These are phyloP conservation scores for Hanseniaspora valbyensis DNA, from an alignment of 805 yeast genomes.

Conservation along the genomic window DNA sequence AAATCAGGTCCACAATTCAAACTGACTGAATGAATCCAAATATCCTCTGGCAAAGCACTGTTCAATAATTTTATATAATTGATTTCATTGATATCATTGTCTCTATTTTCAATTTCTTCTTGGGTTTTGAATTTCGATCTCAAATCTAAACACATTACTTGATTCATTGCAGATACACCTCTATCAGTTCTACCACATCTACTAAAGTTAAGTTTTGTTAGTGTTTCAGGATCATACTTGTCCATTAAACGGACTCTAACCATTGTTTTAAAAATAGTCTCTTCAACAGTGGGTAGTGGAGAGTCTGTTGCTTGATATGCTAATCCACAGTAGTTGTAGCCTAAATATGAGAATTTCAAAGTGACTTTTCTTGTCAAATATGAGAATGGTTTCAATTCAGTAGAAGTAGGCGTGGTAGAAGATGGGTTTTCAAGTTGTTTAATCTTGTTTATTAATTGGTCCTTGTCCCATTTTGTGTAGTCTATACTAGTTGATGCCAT, in stretches of 20 bases:
- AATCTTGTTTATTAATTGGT: conserved; percentile 51
- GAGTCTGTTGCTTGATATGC: conserved; percentile 70
- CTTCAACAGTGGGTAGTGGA: conserved; percentile 79
- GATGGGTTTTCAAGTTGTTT: conserved; percentile 39
- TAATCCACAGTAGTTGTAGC: conserved; percentile 90
- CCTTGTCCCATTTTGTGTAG: conserved; percentile 54
- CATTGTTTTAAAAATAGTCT: conserved; percentile 60
- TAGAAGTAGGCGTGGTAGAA: conserved; percentile 14
- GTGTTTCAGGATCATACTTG: conserved; percentile 32
- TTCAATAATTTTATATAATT: conserved; percentile 70
- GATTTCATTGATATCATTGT: conserved; percentile 54
- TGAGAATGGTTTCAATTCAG: conserved; percentile 43
- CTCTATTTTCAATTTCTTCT: conserved; percentile 51
- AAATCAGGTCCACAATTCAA: conserved; percentile 72
- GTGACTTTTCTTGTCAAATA: conserved; percentile 67
- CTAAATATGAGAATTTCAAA: conserved; percentile 71
- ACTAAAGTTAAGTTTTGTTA: conserved; percentile 41
- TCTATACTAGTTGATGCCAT: conserved; percentile 19
- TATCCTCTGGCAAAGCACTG: conserved; percentile 67
- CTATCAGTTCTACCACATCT: conserved; percentile 91
- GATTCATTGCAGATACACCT: conserved; percentile 96
- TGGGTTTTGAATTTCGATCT: conserved; percentile 48
- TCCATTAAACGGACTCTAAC: conserved; percentile 54
- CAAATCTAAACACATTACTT: conserved; percentile 70
- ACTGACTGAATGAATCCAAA: conserved; percentile 70